A percentile compares a stretch with the other conserved stretches of the same genome.
phyloP scores from a whole-genome alignment of 805 yeast genomes.

The Zygosaccharomyces rouxii region DNA sequence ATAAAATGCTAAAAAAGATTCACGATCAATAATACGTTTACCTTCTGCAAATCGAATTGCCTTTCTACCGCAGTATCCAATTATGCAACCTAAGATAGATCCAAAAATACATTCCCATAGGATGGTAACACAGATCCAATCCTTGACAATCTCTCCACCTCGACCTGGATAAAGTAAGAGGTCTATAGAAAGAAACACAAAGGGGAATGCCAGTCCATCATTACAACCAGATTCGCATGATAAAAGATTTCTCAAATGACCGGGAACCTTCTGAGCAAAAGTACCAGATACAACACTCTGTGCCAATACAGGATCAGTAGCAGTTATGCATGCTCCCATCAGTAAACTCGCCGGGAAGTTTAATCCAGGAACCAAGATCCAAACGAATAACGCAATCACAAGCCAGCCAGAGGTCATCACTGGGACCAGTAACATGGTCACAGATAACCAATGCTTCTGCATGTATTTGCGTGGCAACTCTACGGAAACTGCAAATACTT shows the following conservation, averaged over 20 bases:
- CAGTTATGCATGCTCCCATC: slow-evolving; percentile 85
- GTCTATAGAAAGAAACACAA: slow-evolving; percentile 66
- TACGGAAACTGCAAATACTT: slow-evolving; percentile 91
- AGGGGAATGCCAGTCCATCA: slow-evolving; percentile 96
- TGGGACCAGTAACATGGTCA: slow-evolving; percentile 68
- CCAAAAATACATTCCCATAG: slow-evolving; percentile 83
- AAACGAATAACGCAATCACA: slow-evolving; percentile 71
- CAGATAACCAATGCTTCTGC: slow-evolving; percentile 78
- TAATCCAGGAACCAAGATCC: slow-evolving; percentile 70
- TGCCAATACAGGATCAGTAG: slow-evolving; percentile 92
- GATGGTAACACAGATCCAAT: slow-evolving; percentile 74
- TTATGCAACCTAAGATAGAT: slow-evolving; percentile 60
- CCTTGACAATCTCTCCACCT: slow-evolving; percentile 63
- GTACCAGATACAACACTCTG: slow-evolving; percentile 92
- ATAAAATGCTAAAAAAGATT: slow-evolving; percentile 81
- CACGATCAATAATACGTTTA: slow-evolving; percentile 71
- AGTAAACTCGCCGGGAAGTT: slow-evolving; percentile 66
- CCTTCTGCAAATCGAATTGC: slow-evolving; percentile 70
- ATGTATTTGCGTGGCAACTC: slow-evolving; percentile 88
- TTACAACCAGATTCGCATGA: slow-evolving; percentile 86
- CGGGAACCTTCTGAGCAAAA: slow-evolving; percentile 86
- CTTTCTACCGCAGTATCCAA: slow-evolving; percentile 69
- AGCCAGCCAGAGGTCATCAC: slow-evolving; percentile 93
- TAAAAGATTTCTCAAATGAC: slow-evolving; percentile 75
- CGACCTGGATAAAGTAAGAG: slow-evolving; percentile 61